Conservation (phyloP, 169 alveolate species). For the Plasmodium vivax region DNA sequence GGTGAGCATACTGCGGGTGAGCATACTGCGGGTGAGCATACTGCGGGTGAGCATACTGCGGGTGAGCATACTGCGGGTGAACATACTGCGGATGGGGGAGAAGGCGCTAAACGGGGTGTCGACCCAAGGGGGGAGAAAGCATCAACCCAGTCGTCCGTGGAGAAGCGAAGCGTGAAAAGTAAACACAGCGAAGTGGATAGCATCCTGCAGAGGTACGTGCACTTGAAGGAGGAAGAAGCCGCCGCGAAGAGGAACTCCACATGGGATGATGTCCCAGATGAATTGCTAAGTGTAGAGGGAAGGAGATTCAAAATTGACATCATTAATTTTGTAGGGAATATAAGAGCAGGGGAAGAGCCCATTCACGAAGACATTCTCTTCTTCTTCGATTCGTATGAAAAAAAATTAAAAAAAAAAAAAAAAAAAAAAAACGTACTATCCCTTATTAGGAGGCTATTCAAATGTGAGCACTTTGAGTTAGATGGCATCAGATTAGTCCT, state of each 20-base stretch:
- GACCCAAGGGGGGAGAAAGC: neutral
- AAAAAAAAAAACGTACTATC: neutral
- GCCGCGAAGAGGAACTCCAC: neutral
- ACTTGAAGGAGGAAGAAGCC: slow-evolving; percentile 19
- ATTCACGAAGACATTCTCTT: slow-evolving; percentile 37
- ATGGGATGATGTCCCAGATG: neutral
- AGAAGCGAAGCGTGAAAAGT: neutral
- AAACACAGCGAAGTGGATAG: slow-evolving; percentile 23
- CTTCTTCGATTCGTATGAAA: slow-evolving; percentile 60
- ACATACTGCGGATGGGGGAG: neutral
- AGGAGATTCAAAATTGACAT: slow-evolving; percentile 41
- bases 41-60: too few species aligned
- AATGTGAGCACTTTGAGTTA: slow-evolving; percentile 47
- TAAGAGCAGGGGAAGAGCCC: neutral
- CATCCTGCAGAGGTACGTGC: slow-evolving; percentile 24
- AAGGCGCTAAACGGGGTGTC: neutral
- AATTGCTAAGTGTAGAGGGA: slow-evolving; percentile 23
- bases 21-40: too few species aligned
- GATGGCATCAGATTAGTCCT: slow-evolving; percentile 19
- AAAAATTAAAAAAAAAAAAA: slow-evolving; percentile 32
- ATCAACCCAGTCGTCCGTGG: neutral
- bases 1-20: too few species aligned
- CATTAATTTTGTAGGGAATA: slow-evolving; percentile 19
- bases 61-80: too few species aligned
- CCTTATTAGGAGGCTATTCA: slow-evolving; percentile 20